Evolutionary conservation across 2,329 filamentous ascomycete species (phyloP).

Genomic region (Aureobasidium musti): DNA sequence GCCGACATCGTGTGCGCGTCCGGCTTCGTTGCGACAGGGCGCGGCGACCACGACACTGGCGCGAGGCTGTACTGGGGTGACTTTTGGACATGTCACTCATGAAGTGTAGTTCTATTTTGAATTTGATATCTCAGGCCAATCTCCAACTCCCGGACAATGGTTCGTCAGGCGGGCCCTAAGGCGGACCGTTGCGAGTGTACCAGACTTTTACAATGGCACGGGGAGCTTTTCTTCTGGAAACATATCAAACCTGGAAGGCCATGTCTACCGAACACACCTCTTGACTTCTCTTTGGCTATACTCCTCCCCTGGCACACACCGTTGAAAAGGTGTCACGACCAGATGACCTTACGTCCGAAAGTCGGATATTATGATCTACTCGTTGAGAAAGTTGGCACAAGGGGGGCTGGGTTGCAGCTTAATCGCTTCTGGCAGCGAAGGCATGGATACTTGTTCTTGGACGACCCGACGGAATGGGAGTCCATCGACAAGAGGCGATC

Average conservation of each 20-base stretch:
- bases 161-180: conserved; percentile 23
- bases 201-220: conserved; percentile 22
- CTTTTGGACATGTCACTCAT: conserved; percentile 14
- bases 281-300: not conserved
- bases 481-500: conserved; percentile 6
- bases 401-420: conserved; percentile 2
- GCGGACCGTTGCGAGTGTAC: conserved; percentile 29
- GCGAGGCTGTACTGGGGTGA: conserved; percentile 9
- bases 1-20: not conserved
- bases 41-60: conserved; percentile 1
- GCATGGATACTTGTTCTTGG: conserved; percentile 19
- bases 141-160: conserved; percentile 15
- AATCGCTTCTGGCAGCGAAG: conserved; percentile 5
- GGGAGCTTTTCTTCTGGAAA: conserved; percentile 8
- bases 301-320: not conserved
- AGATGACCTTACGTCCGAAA: conserved; percentile 12
- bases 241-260: conserved; percentile 4
- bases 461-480: conserved; percentile 11
- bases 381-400: conserved; percentile 16
- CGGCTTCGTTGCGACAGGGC: not conserved
- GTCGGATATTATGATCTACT: conserved; percentile 22
- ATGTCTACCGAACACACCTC: not conserved
- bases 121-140: conserved; percentile 22
- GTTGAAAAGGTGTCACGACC: not conserved
- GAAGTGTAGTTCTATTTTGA: conserved; percentile 26